These are phyloP conservation scores for Onygenales sp. DNA, from an alignment of 2,329 filamentous ascomycete genomes.

Conservation along the genomic window DNA sequence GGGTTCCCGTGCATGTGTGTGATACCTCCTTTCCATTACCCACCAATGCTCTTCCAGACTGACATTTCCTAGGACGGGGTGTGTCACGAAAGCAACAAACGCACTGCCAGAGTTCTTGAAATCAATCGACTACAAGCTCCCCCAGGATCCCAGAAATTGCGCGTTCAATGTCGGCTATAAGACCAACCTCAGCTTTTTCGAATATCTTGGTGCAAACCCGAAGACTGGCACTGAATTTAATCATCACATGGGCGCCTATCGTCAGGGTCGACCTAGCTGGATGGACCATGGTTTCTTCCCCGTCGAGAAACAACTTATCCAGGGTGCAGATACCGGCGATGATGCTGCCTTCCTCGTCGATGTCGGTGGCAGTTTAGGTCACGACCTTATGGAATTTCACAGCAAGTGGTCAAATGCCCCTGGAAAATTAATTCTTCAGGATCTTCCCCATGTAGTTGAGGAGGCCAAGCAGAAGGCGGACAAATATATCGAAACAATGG, in stretches of 20 bases:
- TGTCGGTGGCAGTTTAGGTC: constrained; percentile 34
- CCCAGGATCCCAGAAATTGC: constrained; percentile 16
- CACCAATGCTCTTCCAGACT: not conserved
- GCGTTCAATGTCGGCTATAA: constrained; percentile 20
- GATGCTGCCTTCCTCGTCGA: constrained; percentile 26
- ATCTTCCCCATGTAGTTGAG: constrained; percentile 32
- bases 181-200: constrained; percentile 21
- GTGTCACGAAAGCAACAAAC: constrained; percentile 15
- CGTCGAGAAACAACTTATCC: not conserved
- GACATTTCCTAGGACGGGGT: constrained; percentile 18
- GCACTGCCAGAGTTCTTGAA: constrained; percentile 19
- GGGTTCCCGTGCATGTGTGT: constrained; percentile 18
- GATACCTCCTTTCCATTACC: constrained; percentile 5
- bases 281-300: constrained; percentile 4
- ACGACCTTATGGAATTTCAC: constrained; percentile 31
- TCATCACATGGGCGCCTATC: constrained; percentile 8
- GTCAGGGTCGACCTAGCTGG: constrained; percentile 4
- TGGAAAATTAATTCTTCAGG: constrained; percentile 41
- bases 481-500: constrained; percentile 21
- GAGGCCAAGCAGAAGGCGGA: constrained; percentile 11
- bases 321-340: constrained; percentile 9
- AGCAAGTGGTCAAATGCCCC: constrained; percentile 27
- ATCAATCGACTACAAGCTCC: constrained; percentile 18
- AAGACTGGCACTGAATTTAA: constrained; percentile 16
- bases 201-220: constrained; percentile 16